Evolutionary conservation across 2,329 filamentous ascomycete species (phyloP).

Genomic region (Aulographum hederae): DNA sequence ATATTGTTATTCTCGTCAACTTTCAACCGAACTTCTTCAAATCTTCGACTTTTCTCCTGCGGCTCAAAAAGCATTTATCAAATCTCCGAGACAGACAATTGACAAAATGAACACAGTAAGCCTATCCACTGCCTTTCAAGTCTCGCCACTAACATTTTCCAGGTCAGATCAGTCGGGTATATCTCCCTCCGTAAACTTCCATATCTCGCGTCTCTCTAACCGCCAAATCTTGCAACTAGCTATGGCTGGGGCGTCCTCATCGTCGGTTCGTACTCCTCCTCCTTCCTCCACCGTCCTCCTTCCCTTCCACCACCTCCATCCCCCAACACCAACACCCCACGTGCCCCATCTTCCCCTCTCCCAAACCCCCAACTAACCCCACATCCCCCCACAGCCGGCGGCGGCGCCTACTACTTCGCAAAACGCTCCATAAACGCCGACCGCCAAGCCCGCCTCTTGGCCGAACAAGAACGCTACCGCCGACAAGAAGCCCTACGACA

Average conservation of each 20-base stretch:
- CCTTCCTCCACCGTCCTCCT: slow-evolving; percentile 15
- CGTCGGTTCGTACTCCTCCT: too few species aligned
- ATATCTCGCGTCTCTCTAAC: background rate
- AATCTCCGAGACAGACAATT: background rate
- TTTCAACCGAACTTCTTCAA: background rate
- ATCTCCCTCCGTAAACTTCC: slow-evolving; percentile 9
- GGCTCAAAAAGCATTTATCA: background rate
- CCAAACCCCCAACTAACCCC: background rate
- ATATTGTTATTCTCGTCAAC: background rate
- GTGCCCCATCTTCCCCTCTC: background rate
- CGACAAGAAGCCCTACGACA: slow-evolving; percentile 7
- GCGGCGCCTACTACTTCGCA: slow-evolving; percentile 85
- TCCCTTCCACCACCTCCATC: background rate
- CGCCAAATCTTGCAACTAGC: slow-evolving; percentile 29
- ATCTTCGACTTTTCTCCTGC: background rate
- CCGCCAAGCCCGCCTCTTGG: slow-evolving; percentile 52
- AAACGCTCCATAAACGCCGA: slow-evolving; percentile 90
- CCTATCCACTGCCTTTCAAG: background rate
- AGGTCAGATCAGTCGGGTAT: slow-evolving; percentile 42
- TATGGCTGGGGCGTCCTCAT: slow-evolving; percentile 84
- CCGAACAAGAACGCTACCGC: slow-evolving; percentile 40
- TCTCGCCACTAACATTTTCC: slow-evolving; percentile 8
- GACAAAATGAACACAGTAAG: slow-evolving; percentile 5
- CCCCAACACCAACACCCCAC: background rate
- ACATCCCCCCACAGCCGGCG: slow-evolving; percentile 44